Evolutionary conservation across 306 rosid species (phyloP).

Genomic region (Quercus bicolor): DNA sequence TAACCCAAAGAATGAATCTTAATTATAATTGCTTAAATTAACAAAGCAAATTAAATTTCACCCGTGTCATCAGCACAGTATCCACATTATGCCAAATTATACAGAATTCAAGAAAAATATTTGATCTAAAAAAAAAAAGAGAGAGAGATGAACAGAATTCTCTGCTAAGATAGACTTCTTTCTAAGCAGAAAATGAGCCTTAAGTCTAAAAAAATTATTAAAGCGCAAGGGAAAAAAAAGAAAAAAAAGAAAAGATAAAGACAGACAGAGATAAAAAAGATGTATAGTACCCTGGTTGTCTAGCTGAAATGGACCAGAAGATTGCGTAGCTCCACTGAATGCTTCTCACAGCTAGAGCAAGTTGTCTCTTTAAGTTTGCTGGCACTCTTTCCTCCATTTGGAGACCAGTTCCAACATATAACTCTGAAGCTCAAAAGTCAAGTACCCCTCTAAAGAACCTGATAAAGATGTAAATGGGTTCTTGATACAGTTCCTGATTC

Average conservation of each 20-base stretch:
- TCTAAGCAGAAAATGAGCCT: background rate
- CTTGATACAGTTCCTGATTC: constrained; percentile 3
- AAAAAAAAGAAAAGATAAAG: background rate
- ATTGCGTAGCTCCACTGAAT: constrained; percentile 83
- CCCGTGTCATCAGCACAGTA: background rate
- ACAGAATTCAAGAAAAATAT: background rate
- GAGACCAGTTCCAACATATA: constrained; percentile 20
- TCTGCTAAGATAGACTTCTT: background rate
- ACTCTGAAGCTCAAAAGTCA: constrained; percentile 14
- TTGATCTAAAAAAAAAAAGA: background rate
- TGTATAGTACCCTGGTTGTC: constrained; percentile 54
- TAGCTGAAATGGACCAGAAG: constrained; percentile 64
- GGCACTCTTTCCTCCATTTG: constrained; percentile 37
- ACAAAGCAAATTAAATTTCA: background rate
- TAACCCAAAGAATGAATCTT: background rate
- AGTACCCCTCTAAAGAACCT: background rate
- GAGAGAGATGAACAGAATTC: background rate
- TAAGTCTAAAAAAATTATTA: background rate
- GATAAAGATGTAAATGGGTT: constrained; percentile 3
- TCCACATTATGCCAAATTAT: background rate
- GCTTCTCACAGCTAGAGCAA: constrained; percentile 81
- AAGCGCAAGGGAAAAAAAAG: background rate
- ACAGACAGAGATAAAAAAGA: background rate
- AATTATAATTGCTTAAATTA: background rate
- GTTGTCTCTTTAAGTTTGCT: constrained; percentile 55